Conservation (phyloP, 116 monocot genomes). For the Iris pallida region DNA sequence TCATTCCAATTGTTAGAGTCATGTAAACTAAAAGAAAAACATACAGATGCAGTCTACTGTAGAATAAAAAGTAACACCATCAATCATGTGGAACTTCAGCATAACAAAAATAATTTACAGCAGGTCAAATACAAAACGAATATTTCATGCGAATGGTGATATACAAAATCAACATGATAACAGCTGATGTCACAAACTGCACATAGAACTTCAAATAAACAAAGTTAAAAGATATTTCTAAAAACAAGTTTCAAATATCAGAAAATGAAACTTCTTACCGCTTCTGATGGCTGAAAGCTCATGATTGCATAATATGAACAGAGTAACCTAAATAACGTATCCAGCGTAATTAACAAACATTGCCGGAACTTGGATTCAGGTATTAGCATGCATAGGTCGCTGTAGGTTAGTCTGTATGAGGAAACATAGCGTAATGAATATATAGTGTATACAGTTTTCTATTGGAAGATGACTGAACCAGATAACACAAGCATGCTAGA, state of each 20-base stretch:
- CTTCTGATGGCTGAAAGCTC: conserved; percentile 58
- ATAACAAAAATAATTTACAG: no score
- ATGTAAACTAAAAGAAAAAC: no score
- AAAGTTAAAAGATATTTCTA: background rate
- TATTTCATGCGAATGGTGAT: no score
- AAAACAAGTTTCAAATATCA: background rate
- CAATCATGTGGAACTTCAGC: no score
- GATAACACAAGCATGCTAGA: no score
- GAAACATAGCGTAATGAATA: background rate
- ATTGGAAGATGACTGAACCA: no score
- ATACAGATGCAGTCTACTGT: no score
- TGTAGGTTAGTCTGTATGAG: conserved; percentile 84
- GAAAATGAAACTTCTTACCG: conserved; percentile 30
- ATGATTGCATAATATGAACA: conserved; percentile 88
- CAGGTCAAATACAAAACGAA: no score
- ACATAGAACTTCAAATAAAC: background rate
- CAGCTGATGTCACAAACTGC: no score
- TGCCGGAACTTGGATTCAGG: conserved; percentile 86
- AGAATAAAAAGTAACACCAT: no score
- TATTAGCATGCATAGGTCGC: conserved; percentile 83
- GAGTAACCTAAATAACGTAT: conserved; percentile 75
- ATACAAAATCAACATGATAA: no score
- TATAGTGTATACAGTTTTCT: background rate
- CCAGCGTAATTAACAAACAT: conserved; percentile 83
- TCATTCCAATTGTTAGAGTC: no score